Evolutionary conservation across 1,284 basidiomycete species (phyloP), one percentile per base, ranked within the genome.

Genomic region (Papiliotrema fonsecae): DNA sequence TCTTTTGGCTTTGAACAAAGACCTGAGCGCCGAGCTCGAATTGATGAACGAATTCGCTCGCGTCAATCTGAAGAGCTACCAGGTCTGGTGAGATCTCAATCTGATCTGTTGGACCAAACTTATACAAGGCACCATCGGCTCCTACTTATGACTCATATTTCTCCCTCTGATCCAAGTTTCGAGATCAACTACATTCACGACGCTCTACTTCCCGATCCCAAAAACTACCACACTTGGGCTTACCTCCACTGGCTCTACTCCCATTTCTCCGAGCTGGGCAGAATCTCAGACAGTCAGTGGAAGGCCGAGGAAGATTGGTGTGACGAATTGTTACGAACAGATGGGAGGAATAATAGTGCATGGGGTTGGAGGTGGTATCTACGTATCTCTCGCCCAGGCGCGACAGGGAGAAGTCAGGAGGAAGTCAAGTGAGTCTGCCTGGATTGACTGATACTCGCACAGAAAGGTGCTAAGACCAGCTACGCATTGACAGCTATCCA

Each of bases 351-450:
- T 71, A 99, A 99, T 67, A 93, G 88, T 36, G 96, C 89, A 14
- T 99, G 94, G 94, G 90, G 94, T 67, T 96, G 97, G 77, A 83
- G 94, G 22, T 97, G 91, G 79, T 97, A 94, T 69, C 81, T 91
- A 45, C 79, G 86, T n/a, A 91, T 89, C 60, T 81, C 82, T 45
- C 79, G 81, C 45, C 86, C 83, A 3, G 76, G 62, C 77, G 57
- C 59, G 67, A 75, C 47, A 27, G 54, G 56, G 31, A 78, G 79
- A 77, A 47, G 78, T 76, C 30, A 84, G 27, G 79, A 78, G 58
- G 90, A 93, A 70, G 65, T 90, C 42, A 77, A 76, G 86, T 91
- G 68, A 60, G 86, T 68, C n/a, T 28, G 40, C 49, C 47, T 35
- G 21, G 31, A 19, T 28, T 21, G 9, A 14, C 11, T 45, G 31